A percentile compares a stretch with the other conserved stretches of the same genome.
These are phyloP conservation scores for Puccinia hordei DNA, from an alignment of 1,284 basidiomycete genomes.

Conservation along the genomic window DNA sequence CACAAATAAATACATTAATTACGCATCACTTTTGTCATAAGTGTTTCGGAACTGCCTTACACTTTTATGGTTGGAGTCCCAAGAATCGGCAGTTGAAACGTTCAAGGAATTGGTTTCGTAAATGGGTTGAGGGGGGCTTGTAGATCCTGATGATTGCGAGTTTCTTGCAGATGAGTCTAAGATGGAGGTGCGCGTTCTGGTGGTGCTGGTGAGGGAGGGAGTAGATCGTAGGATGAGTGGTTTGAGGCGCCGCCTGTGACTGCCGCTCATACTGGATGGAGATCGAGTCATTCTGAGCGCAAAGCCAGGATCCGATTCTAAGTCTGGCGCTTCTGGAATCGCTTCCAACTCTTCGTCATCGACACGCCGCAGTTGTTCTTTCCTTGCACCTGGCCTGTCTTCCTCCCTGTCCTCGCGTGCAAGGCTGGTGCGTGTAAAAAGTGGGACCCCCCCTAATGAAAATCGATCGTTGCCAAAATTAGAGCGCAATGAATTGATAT, in stretches of 20 bases:
- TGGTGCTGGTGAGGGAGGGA: not conserved
- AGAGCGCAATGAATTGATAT: not conserved
- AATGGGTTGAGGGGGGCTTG: not conserved
- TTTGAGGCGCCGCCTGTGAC: not conserved
- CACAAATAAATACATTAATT: not conserved
- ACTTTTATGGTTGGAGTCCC: constrained; percentile 8
- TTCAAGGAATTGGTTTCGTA: not conserved
- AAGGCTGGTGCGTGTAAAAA: not conserved
- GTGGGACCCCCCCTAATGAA: not conserved
- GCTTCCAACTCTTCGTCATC: constrained; percentile 13
- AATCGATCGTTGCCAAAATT: not conserved
- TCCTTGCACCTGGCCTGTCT: not conserved
- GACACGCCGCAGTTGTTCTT: not conserved
- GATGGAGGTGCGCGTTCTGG: not conserved
- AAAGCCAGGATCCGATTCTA: not conserved
- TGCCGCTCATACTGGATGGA: not conserved
- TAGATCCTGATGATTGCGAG: not conserved
- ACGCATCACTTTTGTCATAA: too few relatives aligned
- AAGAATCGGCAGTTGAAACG: not conserved
- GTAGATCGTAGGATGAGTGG: constrained; percentile 19
- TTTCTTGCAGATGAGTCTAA: too few relatives aligned
- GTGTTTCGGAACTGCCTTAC: not conserved
- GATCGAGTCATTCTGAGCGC: not conserved
- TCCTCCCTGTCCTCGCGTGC: not conserved
- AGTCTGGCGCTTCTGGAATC: not conserved